These are phyloP conservation scores for Tricholoma sp. DNA, from an alignment of 768 basidiomycete species.

Conservation along the genomic window DNA sequence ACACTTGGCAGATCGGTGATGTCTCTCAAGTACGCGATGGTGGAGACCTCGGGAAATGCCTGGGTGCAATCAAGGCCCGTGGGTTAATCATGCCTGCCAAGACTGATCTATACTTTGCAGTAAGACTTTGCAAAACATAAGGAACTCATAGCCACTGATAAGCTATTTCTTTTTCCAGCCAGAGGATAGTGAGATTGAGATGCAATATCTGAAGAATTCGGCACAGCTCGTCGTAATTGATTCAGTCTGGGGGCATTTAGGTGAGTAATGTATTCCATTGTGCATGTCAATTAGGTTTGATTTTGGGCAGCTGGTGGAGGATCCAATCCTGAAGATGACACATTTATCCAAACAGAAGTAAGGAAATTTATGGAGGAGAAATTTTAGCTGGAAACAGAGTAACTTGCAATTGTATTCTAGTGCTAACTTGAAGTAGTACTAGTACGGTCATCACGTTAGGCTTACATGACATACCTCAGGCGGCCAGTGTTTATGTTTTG, in stretches of 20 bases:
- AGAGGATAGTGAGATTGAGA: conserved; percentile 47
- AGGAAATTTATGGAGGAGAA: conserved; percentile 37
- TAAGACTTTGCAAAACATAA: conserved; percentile 11
- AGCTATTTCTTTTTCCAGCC: conserved; percentile 27
- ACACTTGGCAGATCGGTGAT: conserved; percentile 48
- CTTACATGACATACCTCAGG: too few relatives aligned
- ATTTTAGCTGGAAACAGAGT: neutral
- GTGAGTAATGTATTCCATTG: conserved; percentile 21
- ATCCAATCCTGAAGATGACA: conserved; percentile 29
- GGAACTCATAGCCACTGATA: neutral
- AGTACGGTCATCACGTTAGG: too few relatives aligned
- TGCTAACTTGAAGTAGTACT: too few relatives aligned
- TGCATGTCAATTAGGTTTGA: neutral
- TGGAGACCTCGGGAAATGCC: conserved; percentile 35
- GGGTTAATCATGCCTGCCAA: conserved; percentile 56
- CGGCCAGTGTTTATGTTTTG: too few relatives aligned
- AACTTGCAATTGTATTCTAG: too few relatives aligned
- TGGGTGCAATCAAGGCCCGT: conserved; percentile 41
- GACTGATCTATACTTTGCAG: conserved; percentile 54
- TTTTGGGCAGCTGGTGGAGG: conserved; percentile 36
- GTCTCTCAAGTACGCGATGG: conserved; percentile 39
- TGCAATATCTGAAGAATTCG: conserved; percentile 33
- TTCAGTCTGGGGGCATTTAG: conserved; percentile 54
- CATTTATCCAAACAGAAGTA: conserved; percentile 38
- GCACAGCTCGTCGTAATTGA: conserved; percentile 46